Percentiles rank a stretch among this genome's conserved stretches.
Conservation (phyloP, 257 asterid species). For the Gentiana dahurica region DNA sequence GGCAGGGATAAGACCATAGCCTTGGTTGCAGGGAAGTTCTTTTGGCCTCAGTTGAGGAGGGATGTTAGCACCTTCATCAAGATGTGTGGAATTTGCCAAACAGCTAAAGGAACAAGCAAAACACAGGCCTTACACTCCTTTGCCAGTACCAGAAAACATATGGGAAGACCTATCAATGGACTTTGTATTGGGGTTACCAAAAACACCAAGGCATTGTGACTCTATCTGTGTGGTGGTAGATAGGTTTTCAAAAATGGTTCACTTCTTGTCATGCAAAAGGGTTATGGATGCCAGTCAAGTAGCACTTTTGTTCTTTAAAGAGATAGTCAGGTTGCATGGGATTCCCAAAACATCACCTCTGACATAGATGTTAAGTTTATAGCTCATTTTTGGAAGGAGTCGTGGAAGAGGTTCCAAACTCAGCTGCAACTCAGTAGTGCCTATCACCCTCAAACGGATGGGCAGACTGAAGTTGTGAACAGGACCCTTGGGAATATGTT, state of each 20-base stretch:
- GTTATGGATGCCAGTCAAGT: neutral
- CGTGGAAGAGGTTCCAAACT: neutral
- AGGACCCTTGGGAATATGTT: too few species aligned
- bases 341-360: too few species aligned
- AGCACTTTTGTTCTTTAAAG: neutral
- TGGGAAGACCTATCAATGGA: neutral
- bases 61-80: neutral
- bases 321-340: too few species aligned
- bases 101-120: neutral
- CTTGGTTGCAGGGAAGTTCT: neutral
- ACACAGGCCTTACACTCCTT: neutral
- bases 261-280: too few species aligned
- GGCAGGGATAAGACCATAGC: neutral
- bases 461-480: too few species aligned
- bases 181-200: too few species aligned
- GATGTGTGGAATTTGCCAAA: neutral
- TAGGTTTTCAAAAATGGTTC: too few species aligned
- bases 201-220: too few species aligned
- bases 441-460: neutral
- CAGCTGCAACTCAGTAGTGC: neutral
- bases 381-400: too few species aligned
- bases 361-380: too few species aligned
- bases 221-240: too few species aligned
- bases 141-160: neutral
- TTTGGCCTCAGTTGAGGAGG: neutral